phyloP scores from a whole-genome alignment of 805 yeast genomes.

The Diddensiella santjacobensis region DNA sequence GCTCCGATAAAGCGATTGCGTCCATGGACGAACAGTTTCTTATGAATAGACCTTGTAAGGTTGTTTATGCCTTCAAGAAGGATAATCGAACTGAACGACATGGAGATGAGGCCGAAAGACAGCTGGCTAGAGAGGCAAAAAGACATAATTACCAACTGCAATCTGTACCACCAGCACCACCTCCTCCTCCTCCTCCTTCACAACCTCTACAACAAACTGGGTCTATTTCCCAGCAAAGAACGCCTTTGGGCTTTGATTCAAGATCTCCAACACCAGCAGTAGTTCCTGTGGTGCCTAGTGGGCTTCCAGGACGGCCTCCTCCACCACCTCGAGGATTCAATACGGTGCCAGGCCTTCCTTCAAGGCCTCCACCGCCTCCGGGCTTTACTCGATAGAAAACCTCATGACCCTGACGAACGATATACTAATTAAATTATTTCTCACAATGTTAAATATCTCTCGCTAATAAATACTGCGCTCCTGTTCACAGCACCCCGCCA shows the following conservation, averaged over 20 bases:
- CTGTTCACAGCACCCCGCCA: constrained; percentile 25
- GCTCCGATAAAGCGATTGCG: constrained; percentile 67
- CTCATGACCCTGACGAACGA: neutral
- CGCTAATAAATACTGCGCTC: neutral
- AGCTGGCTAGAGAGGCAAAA: constrained; percentile 61
- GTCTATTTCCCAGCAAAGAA: no score
- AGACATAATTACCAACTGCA: constrained; percentile 29
- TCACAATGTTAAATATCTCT: neutral
- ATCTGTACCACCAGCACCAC: neutral
- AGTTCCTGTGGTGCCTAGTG: neutral
- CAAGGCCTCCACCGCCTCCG: constrained; percentile 1
- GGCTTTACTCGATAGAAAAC: neutral
- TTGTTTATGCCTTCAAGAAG: constrained; percentile 72
- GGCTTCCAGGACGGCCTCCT: neutral
- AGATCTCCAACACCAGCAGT: neutral
- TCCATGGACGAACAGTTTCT: constrained; percentile 65
- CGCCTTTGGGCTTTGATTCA: neutral
- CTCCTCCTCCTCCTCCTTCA: constrained; percentile 7
- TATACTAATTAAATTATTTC: neutral
- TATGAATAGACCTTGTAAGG: constrained; percentile 57
- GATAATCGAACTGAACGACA: constrained; percentile 55
- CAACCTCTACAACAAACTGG: neutral
- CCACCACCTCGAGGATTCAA: neutral
- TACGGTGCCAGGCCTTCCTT: neutral
- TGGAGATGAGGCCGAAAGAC: constrained; percentile 77